These are phyloP conservation scores for Aspergillus unguis DNA, from an alignment of 2,329 filamentous ascomycete genomes.

Conservation along the genomic window DNA sequence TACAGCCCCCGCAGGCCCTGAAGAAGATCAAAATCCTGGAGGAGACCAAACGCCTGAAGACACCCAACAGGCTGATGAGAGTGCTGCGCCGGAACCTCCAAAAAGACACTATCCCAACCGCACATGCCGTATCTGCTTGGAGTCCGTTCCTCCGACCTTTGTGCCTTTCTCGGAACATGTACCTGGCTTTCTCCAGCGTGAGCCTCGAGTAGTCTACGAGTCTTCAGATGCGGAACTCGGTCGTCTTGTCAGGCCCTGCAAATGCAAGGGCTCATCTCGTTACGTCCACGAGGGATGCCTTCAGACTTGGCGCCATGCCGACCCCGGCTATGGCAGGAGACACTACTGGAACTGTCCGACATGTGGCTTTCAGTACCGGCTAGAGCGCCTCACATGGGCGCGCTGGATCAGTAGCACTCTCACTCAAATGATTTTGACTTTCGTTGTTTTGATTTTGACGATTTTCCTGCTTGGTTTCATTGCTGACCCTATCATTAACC, in stretches of 20 bases:
- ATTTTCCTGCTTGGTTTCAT: slow-evolving; percentile 86
- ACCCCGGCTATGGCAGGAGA: slow-evolving; percentile 60
- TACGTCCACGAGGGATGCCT: slow-evolving; percentile 94
- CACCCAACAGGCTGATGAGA: slow-evolving; percentile 13
- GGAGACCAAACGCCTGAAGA: neutral
- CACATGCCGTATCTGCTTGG: slow-evolving; percentile 86
- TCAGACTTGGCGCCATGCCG: slow-evolving; percentile 73
- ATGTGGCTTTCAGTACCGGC: slow-evolving; percentile 76
- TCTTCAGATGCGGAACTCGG: slow-evolving; percentile 71
- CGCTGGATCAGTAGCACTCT: slow-evolving; percentile 64
- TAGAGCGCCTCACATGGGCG: slow-evolving; percentile 74
- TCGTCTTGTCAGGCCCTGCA: slow-evolving; percentile 81
- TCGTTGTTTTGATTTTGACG: slow-evolving; percentile 65
- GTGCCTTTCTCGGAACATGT: slow-evolving; percentile 53
- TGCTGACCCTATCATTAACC: slow-evolving; percentile 85
- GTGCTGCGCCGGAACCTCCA: slow-evolving; percentile 22
- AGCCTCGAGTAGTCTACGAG: slow-evolving; percentile 63
- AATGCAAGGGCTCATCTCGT: slow-evolving; percentile 87
- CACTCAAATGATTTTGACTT: slow-evolving; percentile 68
- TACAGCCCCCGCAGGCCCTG: slow-evolving; percentile 7
- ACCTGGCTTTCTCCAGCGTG: slow-evolving; percentile 55
- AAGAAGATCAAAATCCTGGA: slow-evolving; percentile 6
- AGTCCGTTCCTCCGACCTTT: slow-evolving; percentile 63
- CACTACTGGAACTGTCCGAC: slow-evolving; percentile 88
- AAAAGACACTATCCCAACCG: slow-evolving; percentile 63